Evolutionary conservation across 2,329 filamentous ascomycete species (phyloP).

Genomic region (Xylaria hypoxylon): DNA sequence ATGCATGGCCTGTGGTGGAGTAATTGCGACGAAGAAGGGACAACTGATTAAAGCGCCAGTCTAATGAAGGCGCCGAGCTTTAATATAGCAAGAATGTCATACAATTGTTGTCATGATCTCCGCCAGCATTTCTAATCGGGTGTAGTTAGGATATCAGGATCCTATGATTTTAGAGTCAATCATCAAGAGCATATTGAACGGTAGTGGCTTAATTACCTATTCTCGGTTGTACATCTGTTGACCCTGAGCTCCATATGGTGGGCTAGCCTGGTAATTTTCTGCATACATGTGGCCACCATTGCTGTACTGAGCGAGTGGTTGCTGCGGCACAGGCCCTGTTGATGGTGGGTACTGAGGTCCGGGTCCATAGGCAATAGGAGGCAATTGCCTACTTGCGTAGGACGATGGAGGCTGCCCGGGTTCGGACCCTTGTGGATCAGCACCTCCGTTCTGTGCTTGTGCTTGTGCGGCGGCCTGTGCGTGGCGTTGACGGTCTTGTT

Average conservation of each 20-base stretch:
- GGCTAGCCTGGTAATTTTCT: slow-evolving; percentile 59
- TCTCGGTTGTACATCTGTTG: slow-evolving; percentile 71
- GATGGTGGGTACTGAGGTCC: slow-evolving; percentile 76
- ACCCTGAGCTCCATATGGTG: slow-evolving; percentile 68
- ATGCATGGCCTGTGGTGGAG: slow-evolving; percentile 2
- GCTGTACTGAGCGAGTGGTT: slow-evolving; percentile 63
- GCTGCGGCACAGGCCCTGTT: slow-evolving; percentile 61
- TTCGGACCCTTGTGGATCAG: slow-evolving; percentile 62
- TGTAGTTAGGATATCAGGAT: too few species aligned
- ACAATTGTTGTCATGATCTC: slow-evolving; percentile 13
- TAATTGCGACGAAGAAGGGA: slow-evolving; percentile 19
- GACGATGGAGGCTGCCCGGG: slow-evolving; percentile 67
- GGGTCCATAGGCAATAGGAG: slow-evolving; percentile 79
- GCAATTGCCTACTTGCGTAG: slow-evolving; percentile 74
- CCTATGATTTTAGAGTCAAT: slow-evolving; percentile 16
- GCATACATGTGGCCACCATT: slow-evolving; percentile 66
- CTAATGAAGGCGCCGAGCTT: slow-evolving; percentile 31
- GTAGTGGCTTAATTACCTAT: slow-evolving; percentile 36
- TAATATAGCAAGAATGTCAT: slow-evolving; percentile 32
- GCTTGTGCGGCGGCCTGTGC: slow-evolving; percentile 62
- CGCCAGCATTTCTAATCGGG: not conserved
- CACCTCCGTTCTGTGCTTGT: slow-evolving; percentile 62
- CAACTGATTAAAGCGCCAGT: slow-evolving; percentile 29
- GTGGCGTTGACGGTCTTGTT: slow-evolving; percentile 76
- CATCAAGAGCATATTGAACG: not conserved